These are phyloP conservation scores for Wickerhamiella qilinensis DNA, from an alignment of 805 yeast genomes.

Conservation along the genomic window DNA sequence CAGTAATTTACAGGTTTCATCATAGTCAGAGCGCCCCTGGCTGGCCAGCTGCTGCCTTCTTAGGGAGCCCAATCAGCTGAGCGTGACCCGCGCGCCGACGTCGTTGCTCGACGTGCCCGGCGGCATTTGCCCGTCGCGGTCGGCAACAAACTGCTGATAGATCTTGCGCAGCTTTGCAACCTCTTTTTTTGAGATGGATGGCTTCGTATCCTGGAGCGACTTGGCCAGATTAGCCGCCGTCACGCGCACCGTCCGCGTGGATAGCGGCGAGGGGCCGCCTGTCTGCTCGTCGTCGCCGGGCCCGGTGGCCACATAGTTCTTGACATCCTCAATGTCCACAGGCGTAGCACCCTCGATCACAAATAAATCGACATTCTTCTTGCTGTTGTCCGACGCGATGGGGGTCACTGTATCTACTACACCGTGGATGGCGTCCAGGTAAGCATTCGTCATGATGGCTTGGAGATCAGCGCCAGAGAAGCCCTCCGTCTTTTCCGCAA, in stretches of 20 bases:
- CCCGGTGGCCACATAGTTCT: slow-evolving; percentile 1
- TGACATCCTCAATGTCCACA: slow-evolving; percentile 5
- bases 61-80: slow-evolving; percentile 51
- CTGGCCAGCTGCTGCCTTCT: no score
- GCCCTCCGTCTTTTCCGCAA: slow-evolving; percentile 53
- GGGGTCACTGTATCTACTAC: slow-evolving; percentile 22
- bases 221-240: slow-evolving; percentile 37
- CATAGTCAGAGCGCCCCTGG: no score
- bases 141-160: slow-evolving; percentile 57
- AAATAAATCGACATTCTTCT: slow-evolving; percentile 10
- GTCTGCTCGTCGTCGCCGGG: background rate
- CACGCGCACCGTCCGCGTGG: slow-evolving; percentile 28
- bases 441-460: slow-evolving; percentile 82
- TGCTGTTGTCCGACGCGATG: slow-evolving; percentile 4
- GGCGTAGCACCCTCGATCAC: slow-evolving; percentile 5
- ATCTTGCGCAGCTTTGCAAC: slow-evolving; percentile 42
- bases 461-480: slow-evolving; percentile 93
- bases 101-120: slow-evolving; percentile 66
- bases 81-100: slow-evolving; percentile 70
- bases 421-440: slow-evolving; percentile 60
- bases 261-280: background rate
- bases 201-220: slow-evolving; percentile 63
- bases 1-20: no score
- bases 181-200: slow-evolving; percentile 74
- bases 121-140: slow-evolving; percentile 77